Conservation (phyloP, 106 monocot genomes). For the Alisma plantagoaquatica region DNA sequence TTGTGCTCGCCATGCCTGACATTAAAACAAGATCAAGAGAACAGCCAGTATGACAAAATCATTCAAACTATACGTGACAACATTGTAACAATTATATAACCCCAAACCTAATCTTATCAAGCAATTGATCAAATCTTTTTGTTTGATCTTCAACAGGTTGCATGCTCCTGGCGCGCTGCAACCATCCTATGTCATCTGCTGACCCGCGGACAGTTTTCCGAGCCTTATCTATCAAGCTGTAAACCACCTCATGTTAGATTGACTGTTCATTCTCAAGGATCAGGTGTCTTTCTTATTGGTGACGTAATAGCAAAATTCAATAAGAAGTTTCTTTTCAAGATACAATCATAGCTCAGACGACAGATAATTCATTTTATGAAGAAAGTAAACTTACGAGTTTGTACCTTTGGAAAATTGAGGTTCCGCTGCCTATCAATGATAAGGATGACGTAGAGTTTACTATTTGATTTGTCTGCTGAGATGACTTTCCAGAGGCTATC, state of each 20-base stretch:
- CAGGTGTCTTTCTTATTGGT: too few species aligned
- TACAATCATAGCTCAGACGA: too few species aligned
- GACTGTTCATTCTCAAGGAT: too few species aligned
- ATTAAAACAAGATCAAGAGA: constrained; percentile 4
- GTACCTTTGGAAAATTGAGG: neutral
- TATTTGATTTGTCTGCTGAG: neutral
- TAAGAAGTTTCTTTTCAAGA: too few species aligned
- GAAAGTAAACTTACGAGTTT: too few species aligned
- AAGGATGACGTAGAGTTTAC: neutral
- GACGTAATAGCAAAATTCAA: too few species aligned
- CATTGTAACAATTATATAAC: too few species aligned
- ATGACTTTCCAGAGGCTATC: constrained; percentile 4
- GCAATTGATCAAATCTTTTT: constrained; percentile 47
- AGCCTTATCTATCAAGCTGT: constrained; percentile 66
- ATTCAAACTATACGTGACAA: too few species aligned
- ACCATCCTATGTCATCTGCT: constrained; percentile 91
- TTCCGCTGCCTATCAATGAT: neutral
- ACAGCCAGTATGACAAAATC: too few species aligned
- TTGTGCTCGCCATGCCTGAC: constrained; percentile 77
- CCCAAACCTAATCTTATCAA: constrained; percentile 75
- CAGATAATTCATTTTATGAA: too few species aligned
- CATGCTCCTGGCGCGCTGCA: constrained; percentile 49
- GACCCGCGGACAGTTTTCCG: constrained; percentile 86
- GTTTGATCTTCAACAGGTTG: constrained; percentile 84
- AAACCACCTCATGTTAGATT: too few species aligned